Conservation (phyloP, 768 basidiomycete species). For the Boletus subcaerulescens region DNA sequence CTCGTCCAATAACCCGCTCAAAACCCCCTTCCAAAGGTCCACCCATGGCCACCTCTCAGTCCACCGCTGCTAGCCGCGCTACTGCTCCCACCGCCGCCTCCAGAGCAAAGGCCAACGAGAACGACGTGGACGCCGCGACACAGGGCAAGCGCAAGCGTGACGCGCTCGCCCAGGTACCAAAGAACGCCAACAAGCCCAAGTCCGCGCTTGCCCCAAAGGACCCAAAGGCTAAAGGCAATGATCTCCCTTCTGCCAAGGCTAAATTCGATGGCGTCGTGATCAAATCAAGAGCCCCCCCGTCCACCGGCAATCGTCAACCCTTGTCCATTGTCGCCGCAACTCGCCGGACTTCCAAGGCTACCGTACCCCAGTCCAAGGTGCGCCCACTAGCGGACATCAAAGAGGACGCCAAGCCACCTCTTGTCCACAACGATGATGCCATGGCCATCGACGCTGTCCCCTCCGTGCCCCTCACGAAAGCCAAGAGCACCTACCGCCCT, state of each 20-base stretch:
- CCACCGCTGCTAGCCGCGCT: constrained; percentile 39
- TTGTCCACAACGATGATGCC: constrained; percentile 45
- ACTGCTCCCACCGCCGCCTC: constrained; percentile 40
- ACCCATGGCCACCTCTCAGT: constrained; percentile 35
- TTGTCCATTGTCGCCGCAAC: constrained; percentile 49
- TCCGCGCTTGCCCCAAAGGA: constrained; percentile 31
- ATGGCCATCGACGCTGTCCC: constrained; percentile 49
- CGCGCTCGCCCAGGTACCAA: constrained; percentile 67
- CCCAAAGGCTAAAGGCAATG: constrained; percentile 58
- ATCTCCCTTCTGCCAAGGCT: constrained; percentile 39
- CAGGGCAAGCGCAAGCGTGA: constrained; percentile 74
- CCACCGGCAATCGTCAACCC: constrained; percentile 45
- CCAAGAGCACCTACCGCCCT: constrained; percentile 29
- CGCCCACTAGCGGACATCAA: constrained; percentile 31
- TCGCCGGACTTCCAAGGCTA: constrained; percentile 37
- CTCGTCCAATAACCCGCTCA: constrained; percentile 59
- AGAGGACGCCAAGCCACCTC: constrained; percentile 19
- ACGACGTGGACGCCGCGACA: constrained; percentile 44
- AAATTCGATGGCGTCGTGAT: constrained; percentile 64
- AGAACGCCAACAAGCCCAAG: constrained; percentile 45
- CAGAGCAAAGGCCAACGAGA: constrained; percentile 35
- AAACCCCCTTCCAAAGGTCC: constrained; percentile 47
- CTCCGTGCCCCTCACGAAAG: constrained; percentile 7
- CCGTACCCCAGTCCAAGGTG: constrained; percentile 19
- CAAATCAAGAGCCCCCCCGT: constrained; percentile 42